These are phyloP conservation scores for Ogataea nonfermentans DNA, from an alignment of 805 yeast species.

Conservation along the genomic window DNA sequence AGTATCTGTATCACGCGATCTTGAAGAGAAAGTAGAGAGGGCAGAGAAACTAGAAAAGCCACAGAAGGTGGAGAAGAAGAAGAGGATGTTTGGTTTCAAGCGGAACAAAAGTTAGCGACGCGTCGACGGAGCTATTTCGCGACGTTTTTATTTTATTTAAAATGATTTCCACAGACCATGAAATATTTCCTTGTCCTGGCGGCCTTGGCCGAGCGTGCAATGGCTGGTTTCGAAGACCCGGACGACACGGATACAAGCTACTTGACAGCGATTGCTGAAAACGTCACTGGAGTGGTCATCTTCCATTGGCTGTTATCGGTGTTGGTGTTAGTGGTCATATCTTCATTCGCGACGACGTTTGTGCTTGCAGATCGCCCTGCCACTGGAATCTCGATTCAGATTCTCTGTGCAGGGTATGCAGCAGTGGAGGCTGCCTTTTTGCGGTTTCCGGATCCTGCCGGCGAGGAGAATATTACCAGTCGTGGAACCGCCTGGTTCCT, in stretches of 20 bases:
- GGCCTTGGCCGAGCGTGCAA: neutral
- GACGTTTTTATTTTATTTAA: conserved; percentile 2
- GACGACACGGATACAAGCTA: conserved; percentile 11
- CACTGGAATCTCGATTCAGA: conserved; percentile 46
- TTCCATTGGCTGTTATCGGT: conserved; percentile 65
- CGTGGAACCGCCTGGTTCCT: conserved; percentile 69
- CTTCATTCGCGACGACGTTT: conserved; percentile 54
- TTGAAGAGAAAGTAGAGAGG: neutral
- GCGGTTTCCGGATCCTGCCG: conserved; percentile 61
- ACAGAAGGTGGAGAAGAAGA: conserved; percentile 4
- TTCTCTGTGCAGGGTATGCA: conserved; percentile 48
- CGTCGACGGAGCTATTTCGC: conserved; percentile 2
- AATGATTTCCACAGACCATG: conserved; percentile 6
- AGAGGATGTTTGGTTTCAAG: conserved; percentile 10
- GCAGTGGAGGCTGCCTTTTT: conserved; percentile 55
- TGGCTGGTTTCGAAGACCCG: conserved; percentile 11
- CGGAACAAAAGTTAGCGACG: conserved; percentile 6
- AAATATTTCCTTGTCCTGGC: conserved; percentile 5
- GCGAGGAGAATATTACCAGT: conserved; percentile 66
- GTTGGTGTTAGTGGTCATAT: conserved; percentile 46
- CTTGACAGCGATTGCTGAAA: conserved; percentile 23
- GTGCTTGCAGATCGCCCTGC: conserved; percentile 53
- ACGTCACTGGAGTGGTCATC: conserved; percentile 47
- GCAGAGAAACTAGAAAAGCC: conserved; percentile 1
- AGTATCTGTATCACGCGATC: neutral